These are phyloP conservation scores for Holtermannia corniformis DNA, from an alignment of 768 basidiomycete species.

Conservation along the genomic window DNA sequence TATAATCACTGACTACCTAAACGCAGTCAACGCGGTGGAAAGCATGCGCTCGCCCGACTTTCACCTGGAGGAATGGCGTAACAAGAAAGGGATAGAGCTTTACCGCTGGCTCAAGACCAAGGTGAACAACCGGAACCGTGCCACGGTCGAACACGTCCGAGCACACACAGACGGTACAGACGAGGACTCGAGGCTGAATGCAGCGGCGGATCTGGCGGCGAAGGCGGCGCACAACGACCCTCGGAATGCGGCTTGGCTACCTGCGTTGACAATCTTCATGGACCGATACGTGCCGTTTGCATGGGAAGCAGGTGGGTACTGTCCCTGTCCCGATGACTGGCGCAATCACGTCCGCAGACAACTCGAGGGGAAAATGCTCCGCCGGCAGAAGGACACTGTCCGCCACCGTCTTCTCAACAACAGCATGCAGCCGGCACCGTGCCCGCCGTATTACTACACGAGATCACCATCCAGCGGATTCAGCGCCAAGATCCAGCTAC, in stretches of 20 bases:
- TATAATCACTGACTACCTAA: slow-evolving; percentile 6
- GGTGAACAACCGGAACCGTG: background rate
- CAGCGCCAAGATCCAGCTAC: background rate
- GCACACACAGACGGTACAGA: slow-evolving; percentile 12
- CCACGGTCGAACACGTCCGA: slow-evolving; percentile 5
- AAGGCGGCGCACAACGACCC: background rate
- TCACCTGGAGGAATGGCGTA: background rate
- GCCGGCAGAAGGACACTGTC: background rate
- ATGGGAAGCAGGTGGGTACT: background rate
- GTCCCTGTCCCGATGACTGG: slow-evolving; percentile 12
- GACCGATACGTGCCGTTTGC: background rate
- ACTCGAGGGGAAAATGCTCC: background rate
- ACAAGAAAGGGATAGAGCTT: slow-evolving; percentile 1
- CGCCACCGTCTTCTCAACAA: background rate
- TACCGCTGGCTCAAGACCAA: slow-evolving; percentile 1
- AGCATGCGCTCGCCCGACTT: background rate
- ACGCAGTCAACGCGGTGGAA: background rate
- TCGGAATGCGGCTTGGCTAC: background rate
- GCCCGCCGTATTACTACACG: background rate
- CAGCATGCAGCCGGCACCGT: background rate
- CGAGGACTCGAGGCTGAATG: slow-evolving; percentile 6
- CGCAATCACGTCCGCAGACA: background rate
- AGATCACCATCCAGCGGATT: background rate
- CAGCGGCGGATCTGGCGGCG: slow-evolving; percentile 3
- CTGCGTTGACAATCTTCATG: slow-evolving; percentile 10